Conservation (phyloP, 495 filamentous ascomycete genomes). For the Extremus antarcticus region DNA sequence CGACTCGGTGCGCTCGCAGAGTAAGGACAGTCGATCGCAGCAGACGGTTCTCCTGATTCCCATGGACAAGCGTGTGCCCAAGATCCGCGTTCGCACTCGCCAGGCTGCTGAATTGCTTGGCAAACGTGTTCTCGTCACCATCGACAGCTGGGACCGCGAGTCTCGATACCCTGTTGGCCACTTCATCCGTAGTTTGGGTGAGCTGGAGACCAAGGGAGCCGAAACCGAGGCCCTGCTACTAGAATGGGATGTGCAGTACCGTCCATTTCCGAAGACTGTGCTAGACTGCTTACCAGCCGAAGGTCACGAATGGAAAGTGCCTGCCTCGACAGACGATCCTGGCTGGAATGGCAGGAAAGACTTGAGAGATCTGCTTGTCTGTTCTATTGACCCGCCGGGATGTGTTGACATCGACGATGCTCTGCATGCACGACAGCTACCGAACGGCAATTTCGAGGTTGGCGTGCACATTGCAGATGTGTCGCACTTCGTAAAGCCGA, state of each 20-base stretch:
- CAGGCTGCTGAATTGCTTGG: constrained; percentile 81
- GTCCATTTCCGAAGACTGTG: constrained; percentile 90
- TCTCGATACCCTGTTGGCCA: constrained; percentile 88
- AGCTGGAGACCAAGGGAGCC: constrained; percentile 86
- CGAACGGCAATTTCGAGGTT: constrained; percentile 91
- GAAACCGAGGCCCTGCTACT: constrained; percentile 91
- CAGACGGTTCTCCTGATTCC: constrained; percentile 89
- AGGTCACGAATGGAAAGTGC: constrained; percentile 91
- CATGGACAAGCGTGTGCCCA: constrained; percentile 95
- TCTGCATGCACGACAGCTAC: constrained; percentile 70
- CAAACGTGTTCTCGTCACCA: constrained; percentile 86
- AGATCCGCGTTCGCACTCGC: constrained; percentile 83
- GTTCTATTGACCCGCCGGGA: constrained; percentile 91
- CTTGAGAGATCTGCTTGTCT: constrained; percentile 74
- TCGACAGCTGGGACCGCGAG: constrained; percentile 89
- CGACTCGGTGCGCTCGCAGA: constrained; percentile 61
- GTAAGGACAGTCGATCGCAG: constrained; percentile 64
- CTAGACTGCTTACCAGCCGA: constrained; percentile 84
- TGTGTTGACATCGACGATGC: constrained; percentile 99
- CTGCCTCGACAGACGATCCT: constrained; percentile 57
- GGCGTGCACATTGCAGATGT: constrained; percentile 99
- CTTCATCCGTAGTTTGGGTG: constrained; percentile 84
- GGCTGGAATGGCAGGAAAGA: constrained; percentile 80
- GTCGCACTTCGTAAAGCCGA: constrained; percentile 94
- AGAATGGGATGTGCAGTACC: constrained; percentile 95